phyloP scores from a whole-genome alignment of 1,139 yeast genomes.

The Magnusiomyces ingens region DNA sequence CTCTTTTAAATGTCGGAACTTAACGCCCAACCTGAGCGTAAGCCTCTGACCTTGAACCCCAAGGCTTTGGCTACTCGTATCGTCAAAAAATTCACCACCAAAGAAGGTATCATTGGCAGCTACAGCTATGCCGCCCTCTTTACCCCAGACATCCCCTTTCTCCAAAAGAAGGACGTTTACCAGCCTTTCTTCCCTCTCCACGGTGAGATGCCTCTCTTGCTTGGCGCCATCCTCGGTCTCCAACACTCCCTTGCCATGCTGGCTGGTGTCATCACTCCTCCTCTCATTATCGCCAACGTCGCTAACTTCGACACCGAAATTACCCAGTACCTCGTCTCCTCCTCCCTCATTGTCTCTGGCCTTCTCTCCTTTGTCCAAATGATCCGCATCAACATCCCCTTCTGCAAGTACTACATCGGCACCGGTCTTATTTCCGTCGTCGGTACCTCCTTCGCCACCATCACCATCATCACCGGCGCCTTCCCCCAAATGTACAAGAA shows the following conservation, averaged over 20 bases:
- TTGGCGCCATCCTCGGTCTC: conserved; percentile 72
- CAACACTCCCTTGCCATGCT: conserved; percentile 87
- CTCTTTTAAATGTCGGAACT: too few relatives aligned
- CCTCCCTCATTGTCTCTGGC: conserved; percentile 71
- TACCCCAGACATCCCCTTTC: conserved; percentile 69
- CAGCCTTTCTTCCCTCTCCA: conserved; percentile 72
- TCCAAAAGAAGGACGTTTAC: conserved; percentile 40
- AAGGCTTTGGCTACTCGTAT: conserved; percentile 10
- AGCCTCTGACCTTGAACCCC: neutral
- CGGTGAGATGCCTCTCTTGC: conserved; percentile 67
- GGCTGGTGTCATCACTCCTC: conserved; percentile 88
- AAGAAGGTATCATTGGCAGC: conserved; percentile 73
- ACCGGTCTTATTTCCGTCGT: conserved; percentile 84
- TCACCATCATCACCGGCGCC: conserved; percentile 68
- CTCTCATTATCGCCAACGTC: conserved; percentile 55
- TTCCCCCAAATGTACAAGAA: conserved; percentile 70
- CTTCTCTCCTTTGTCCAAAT: conserved; percentile 69
- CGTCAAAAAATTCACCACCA: conserved; percentile 38
- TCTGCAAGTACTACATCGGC: conserved; percentile 70
- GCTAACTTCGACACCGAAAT: conserved; percentile 49
- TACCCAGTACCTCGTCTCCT: conserved; percentile 68
- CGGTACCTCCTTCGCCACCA: conserved; percentile 85
- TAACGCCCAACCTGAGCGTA: neutral
- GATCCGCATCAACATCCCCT: conserved; percentile 66
- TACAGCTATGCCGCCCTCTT: conserved; percentile 74